Conservation (phyloP, 257 asterid genomes). For the Solanum infundibuliforme region DNA sequence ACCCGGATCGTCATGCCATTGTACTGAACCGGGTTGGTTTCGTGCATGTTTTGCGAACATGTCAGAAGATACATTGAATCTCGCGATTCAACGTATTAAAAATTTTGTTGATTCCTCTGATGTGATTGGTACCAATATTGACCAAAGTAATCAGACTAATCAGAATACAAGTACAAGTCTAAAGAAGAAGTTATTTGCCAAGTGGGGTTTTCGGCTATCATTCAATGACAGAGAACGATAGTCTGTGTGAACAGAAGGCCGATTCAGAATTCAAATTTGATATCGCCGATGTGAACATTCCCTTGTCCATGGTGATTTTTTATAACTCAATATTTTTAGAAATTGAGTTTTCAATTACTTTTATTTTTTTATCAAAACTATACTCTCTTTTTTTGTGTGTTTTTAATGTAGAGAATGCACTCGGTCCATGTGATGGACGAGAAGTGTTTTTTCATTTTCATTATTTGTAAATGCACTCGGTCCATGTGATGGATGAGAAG, state of each 20-base stretch:
- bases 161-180: neutral
- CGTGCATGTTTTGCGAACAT: neutral
- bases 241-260: neutral
- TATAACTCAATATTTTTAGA: neutral
- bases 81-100: neutral
- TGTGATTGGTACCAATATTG: neutral
- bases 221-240: neutral
- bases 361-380: neutral
- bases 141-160: neutral
- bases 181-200: neutral
- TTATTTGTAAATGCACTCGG: neutral
- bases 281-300: neutral
- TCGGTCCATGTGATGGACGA: slow-evolving; percentile 1
- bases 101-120: neutral
- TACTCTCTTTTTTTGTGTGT: neutral
- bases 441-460: neutral
- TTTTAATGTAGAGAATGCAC: neutral
- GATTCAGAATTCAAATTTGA: neutral
- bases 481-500: neutral
- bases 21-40: slow-evolving; percentile 5
- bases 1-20: neutral
- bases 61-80: neutral
- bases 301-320: neutral
- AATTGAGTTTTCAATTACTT: neutral
- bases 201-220: slow-evolving; percentile 1